Evolutionary conservation across 2,329 filamentous ascomycete genomes (phyloP).

Genomic region (Stemphylium beticola): DNA sequence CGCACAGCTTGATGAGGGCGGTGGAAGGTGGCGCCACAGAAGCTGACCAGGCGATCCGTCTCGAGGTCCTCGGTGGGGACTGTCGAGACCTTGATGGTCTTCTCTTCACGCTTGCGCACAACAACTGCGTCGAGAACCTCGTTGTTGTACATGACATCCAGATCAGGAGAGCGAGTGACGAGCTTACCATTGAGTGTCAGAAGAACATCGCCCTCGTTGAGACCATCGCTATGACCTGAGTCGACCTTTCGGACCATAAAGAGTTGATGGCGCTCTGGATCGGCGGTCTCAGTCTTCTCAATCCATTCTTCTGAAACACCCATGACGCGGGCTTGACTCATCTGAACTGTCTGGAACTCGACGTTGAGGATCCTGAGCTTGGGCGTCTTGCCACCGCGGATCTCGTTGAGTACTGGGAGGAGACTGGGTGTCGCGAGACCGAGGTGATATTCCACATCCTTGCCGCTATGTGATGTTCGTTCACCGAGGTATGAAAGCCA

Average conservation of each 20-base stretch:
- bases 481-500: conserved; percentile 98
- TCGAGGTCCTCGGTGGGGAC: conserved; percentile 89
- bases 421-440: conserved; percentile 88
- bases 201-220: conserved; percentile 91
- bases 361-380: conserved; percentile 90
- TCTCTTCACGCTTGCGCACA: conserved; percentile 81
- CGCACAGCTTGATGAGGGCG: conserved; percentile 93
- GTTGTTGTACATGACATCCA: conserved; percentile 96
- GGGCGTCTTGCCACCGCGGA: conserved; percentile 79
- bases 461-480: conserved; percentile 75
- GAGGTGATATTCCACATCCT: conserved; percentile 96
- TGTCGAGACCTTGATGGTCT: conserved; percentile 78
- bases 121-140: conserved; percentile 83
- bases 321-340: conserved; percentile 97
- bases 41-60: conserved; percentile 88
- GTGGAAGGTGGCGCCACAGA: conserved; percentile 93
- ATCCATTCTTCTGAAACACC: conserved; percentile 97
- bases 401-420: conserved; percentile 84
- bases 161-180: conserved; percentile 89
- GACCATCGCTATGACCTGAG: conserved; percentile 65
- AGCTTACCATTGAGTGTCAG: conserved; percentile 89
- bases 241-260: conserved; percentile 97
- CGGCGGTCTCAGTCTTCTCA: conserved; percentile 82
- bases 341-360: conserved; percentile 92
- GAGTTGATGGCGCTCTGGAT: conserved; percentile 90